Evolutionary conservation across 805 yeast genomes (phyloP), one percentile per base, ranked within the genome.

Genomic region (Candida golubevii): DNA sequence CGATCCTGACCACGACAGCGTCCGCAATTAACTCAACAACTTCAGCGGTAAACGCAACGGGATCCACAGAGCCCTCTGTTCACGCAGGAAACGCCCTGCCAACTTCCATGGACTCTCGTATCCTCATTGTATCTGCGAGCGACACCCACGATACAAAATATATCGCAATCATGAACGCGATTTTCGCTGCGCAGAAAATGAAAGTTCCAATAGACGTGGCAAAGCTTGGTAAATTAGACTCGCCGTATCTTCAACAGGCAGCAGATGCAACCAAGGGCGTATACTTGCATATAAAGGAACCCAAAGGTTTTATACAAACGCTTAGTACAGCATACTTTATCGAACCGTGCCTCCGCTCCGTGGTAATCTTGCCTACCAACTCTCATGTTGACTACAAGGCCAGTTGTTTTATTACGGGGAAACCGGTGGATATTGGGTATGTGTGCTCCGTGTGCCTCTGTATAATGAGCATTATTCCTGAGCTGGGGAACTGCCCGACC

Each of bases 391-490:
- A 93, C 65, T 93, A 93, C 63, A 72, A 96, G 48, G 97, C 99
- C 1, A 88, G 96, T 13, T 93, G 99, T 63, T 91, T 88, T 57
- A 67, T 88, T 30, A 88, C 97, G 0, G 90, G 91, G n/a, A 79
- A 82, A 55, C 83, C 90, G 4, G 91, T 93, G 9, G 97, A 93
- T 54, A 77, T 91, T 35, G 99, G 98, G 0, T 90, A 79, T 56
- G 97, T 93, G 6, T 93, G 99, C 63, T 83, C 95, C 18, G 97
- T 93, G 26, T 93, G 99, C 61, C 67, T 91, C 14, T 90, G 97
- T 59, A 86, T 71, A 13, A 67, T 84, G 63, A 84, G 91, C 53
- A 55, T 75, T 31, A 74, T 85, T 1, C 97, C 97, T 0, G 75
- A 72, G 0, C 71, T 72, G 35, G 78, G 77, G 37, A 70, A 63